phyloP scores from a whole-genome alignment of 345 rosid species.

The Gossypium rotundifolium region DNA sequence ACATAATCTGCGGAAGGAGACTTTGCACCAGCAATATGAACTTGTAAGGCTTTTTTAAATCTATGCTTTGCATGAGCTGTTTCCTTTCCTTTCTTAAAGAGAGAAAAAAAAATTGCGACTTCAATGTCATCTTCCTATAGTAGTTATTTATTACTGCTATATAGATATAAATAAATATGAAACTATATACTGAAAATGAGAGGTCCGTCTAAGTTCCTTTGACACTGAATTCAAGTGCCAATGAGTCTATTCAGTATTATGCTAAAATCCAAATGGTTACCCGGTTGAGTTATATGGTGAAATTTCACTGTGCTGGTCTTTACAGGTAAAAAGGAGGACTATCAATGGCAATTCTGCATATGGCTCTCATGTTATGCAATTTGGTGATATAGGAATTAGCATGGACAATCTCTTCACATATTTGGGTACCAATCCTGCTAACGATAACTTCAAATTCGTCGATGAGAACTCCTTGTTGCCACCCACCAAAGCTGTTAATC shows the following conservation, averaged over 20 bases:
- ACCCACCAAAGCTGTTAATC: conserved; percentile 69
- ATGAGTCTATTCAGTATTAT: background rate
- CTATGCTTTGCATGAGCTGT: background rate
- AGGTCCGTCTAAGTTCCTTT: background rate
- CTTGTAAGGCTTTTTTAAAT: conserved; percentile 39
- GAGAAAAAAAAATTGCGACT: background rate
- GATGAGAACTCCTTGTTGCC: conserved; percentile 56
- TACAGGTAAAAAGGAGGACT: conserved; percentile 84
- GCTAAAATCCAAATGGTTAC: background rate
- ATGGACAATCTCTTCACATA: conserved; percentile 52
- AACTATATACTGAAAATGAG: background rate
- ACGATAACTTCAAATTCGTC: conserved; percentile 70
- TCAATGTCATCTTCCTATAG: background rate
- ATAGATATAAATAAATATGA: background rate
- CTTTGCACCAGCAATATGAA: conserved; percentile 83
- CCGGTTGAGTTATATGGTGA: background rate
- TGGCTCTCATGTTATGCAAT: conserved; percentile 98
- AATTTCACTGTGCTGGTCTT: conserved; percentile 18
- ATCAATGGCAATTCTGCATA: conserved; percentile 34
- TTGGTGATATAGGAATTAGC: conserved; percentile 65
- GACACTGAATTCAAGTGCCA: background rate
- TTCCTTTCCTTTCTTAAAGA: background rate
- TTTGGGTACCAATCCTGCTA: conserved; percentile 90
- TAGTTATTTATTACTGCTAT: background rate
- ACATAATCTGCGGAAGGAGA: conserved; percentile 74